Base-by-base conservation (phyloP, 768 basidiomycete genomes). In the Russula dissimulans region DNA sequence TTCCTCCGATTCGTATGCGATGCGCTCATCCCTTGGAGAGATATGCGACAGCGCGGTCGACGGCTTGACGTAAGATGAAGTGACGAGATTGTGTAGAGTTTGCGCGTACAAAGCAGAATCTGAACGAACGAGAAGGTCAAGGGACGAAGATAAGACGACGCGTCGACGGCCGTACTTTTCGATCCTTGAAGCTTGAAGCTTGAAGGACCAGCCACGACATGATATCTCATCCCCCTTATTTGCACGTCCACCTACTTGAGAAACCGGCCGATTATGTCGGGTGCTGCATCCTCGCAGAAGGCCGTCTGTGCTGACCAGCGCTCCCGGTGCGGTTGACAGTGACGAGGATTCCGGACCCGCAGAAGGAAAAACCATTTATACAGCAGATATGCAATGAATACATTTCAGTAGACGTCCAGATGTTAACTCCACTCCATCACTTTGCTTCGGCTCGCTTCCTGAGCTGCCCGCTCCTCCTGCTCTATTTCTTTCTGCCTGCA, bases 1-100 rank as follows among this genome's bases (percentile, higher is more conserved):
- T 71, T 89, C 89, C 66, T 93, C 89, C 0, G 75, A 76, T 69
- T 91, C 90, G 68, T 91, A 92, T 62, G 84, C 78, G 49, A 94
- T 89, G 22, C 81, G 80, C 65, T 87, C 87, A 69, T 94, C 91
- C 34, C 81, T 77, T 8, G 89, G 89, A 26, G 91, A 93, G 43
- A 84, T 70, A 65, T 94, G 91, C 0, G 87, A 89, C 18, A 88
- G 76, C 38, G 82, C 68, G 1, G 89, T 91, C 17, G 91, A 87
- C 22, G 91, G 85, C 67, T 87, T 89, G 50, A 95, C 74, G 72
- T 91, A 92, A n/a, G 76, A 75, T 43, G 74, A 76, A 2, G 81
- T 77, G n/a, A 94, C 84, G 18, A 94, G 82, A n/a, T 61, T 84
- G 66, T 84, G 79, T 55, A 93, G 70, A 2, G 79, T 77, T 67